Conservation (phyloP, 805 yeast species). For the Cyberlindnera maclurae region DNA sequence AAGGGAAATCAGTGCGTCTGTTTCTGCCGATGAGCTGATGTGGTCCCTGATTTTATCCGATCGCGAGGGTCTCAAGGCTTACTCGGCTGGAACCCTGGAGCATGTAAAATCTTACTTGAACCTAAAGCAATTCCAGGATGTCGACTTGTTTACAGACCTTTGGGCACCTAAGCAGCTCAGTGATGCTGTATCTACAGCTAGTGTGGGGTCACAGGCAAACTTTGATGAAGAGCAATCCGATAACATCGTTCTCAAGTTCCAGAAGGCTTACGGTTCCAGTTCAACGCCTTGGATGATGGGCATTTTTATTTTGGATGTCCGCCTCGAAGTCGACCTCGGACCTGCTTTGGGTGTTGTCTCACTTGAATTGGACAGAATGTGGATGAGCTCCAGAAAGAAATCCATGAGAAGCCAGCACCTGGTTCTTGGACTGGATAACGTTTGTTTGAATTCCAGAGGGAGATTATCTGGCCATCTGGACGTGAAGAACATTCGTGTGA, state of each 20-base stretch:
- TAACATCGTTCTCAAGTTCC: constrained; percentile 37
- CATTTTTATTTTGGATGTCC: constrained; percentile 43
- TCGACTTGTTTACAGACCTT: constrained; percentile 73
- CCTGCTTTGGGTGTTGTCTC: constrained; percentile 68
- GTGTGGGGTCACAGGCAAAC: constrained; percentile 20
- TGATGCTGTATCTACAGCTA: constrained; percentile 2
- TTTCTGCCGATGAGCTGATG: constrained; percentile 40
- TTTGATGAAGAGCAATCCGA: constrained; percentile 4
- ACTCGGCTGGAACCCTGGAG: constrained; percentile 44
- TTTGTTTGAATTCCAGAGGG: constrained; percentile 57
- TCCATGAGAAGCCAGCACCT: constrained; percentile 67
- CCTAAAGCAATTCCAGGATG: constrained; percentile 80
- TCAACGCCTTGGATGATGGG: constrained; percentile 73
- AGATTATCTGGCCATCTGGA: constrained; percentile 69
- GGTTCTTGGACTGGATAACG: constrained; percentile 47
- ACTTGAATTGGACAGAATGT: constrained; percentile 47
- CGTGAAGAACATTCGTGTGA: constrained; percentile 42
- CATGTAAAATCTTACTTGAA: constrained; percentile 60
- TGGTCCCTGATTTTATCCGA: constrained; percentile 40
- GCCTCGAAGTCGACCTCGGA: constrained; percentile 68
- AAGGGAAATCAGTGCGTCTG: constrained; percentile 76
- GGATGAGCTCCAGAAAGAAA: constrained; percentile 64
- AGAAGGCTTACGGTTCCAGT: constrained; percentile 51
- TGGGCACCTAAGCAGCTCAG: constrained; percentile 43
- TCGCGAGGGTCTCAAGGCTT: constrained; percentile 31